Evolutionary conservation across 2,329 filamentous ascomycete genomes (phyloP).

Genomic region (Sphaceloma murrayae): DNA sequence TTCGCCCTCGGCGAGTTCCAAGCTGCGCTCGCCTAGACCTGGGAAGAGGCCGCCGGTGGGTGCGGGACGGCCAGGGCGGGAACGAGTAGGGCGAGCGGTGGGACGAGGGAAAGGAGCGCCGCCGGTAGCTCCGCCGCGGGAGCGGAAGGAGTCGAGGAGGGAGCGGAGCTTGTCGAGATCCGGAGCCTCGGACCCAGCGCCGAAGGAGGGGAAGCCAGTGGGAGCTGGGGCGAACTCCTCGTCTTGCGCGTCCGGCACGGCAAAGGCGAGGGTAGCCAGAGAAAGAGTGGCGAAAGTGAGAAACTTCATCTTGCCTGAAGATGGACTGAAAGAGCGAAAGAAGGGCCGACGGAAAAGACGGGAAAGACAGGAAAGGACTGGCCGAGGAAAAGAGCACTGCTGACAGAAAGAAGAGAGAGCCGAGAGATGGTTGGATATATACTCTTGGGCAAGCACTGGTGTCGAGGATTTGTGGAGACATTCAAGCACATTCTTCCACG

Average conservation of each 20-base stretch:
- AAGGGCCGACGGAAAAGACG: background rate
- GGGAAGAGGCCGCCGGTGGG: background rate
- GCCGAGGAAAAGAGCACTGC: constrained; percentile 10
- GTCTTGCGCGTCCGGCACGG: constrained; percentile 10
- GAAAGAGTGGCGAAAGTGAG: constrained; percentile 10
- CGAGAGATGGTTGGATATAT: background rate
- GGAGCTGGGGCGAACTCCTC: constrained; percentile 6
- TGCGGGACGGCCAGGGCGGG: background rate
- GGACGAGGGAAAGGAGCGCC: constrained; percentile 3
- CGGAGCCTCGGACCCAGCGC: background rate
- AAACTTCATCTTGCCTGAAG: constrained; percentile 15
- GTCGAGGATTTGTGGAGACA: background rate
- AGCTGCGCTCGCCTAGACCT: background rate
- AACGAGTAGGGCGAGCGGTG: background rate
- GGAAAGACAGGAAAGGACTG: constrained; percentile 5
- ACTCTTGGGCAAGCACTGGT: constrained; percentile 4
- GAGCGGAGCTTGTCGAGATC: constrained; percentile 2
- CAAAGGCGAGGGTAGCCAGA: constrained; percentile 4
- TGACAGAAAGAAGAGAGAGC: constrained; percentile 1
- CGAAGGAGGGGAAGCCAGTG: background rate
- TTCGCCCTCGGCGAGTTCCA: background rate
- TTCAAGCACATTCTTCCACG: constrained; percentile 7
- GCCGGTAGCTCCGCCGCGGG: constrained; percentile 1
- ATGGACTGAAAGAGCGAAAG: constrained; percentile 4
- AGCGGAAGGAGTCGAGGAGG: constrained; percentile 11